Base-by-base conservation (phyloP, 352 stramenopile species). In the Globisporangium iwayamae region DNA sequence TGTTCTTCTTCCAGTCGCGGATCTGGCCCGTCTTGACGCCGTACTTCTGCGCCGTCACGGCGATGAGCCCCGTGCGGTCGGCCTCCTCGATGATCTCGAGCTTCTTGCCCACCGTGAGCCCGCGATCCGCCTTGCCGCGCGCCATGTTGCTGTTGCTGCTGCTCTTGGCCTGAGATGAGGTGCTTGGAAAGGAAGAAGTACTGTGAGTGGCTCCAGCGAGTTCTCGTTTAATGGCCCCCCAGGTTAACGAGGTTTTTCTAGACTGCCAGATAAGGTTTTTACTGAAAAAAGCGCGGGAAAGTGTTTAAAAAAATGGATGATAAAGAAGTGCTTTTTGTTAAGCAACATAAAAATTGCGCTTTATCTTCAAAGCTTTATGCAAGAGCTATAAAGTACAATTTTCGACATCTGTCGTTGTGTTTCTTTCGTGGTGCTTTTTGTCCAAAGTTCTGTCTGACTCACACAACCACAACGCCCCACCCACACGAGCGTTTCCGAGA, bases 1-100 rank as follows among this genome's bases (percentile, higher is more conserved):
- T 78, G 74, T 94, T 94, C 66, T 91, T 91, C 79, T 91, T 92
- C 85, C 85, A 94, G 73, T 94, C 85, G 61, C 85, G 85, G 65
- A 94, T 91, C 70, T 94, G 85, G 63, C 85, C 85, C 22, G 83
- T 90, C 70, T 94, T 94, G 45, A 94, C 81, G 73, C 82, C 82
- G 65, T 94, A 93, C 60, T 94, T 94, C 58, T 94, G 83, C 69
- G 85, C 85, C 41, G 85, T 94, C 20, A 72, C 82, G 36, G 81
- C 69, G 39, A 94, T 83, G 54, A 90, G 78, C 4, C 85, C 85
- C 65, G 85, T 94, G 63, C 83, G 83, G 28, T 94, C 85, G 55
- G 80, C 83, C 66, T 94, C 85, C 54, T 92, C 85, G 70, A 94
- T 90, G 70, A 94, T 94, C 76, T 94, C 83, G 58, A 94, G 85